Base-by-base conservation (phyloP, 1,284 basidiomycete genomes). In the Pholiota adiposa region DNA sequence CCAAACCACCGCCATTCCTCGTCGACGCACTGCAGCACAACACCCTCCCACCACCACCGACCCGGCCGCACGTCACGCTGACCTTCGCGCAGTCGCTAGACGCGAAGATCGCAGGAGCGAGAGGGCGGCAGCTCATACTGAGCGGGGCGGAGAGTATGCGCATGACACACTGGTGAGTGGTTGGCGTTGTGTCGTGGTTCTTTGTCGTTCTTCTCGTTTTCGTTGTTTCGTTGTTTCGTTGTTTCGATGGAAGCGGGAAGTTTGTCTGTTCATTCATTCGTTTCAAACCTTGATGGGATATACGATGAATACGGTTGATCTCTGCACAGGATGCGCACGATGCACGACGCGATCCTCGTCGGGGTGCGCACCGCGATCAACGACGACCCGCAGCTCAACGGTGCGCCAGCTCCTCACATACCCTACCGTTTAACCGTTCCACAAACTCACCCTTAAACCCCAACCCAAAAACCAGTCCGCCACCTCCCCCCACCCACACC, bases 41-140 rank as follows among this genome's bases (percentile, higher is more conserved):
- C 36, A n/a, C 27, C 18, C 34, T 18, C 33, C 25, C 60, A n/a
- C 59, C 59, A 23, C 63, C 63, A 29, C 9, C 51, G 2, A 58
- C 63, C 44, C 78, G 79, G n/a, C 87, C 88, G 1, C 77, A 77
- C 55, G 85, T 92, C 19, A 98, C 96, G 0, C 77, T 99, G 8
- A 97, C 97, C 1, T 99, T 96, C 76, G 97, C 97, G 1, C 96
- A 98, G 73, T 97, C 94, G 1, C 78, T 96, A 50, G 96, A 99
- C 77, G 93, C 87, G 31, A 96, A 95, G 75, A 97, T 98, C 62
- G 94, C 94, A 0, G 95, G 93, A 0, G 73, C 75, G 4, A 79
- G 80, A 14, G 89, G 93, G 6, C 78, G 79, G 65, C 94, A 96
- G 74, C 83, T 99, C 34, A 83, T 86, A 18, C 79, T 99, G 54